Conservation (phyloP, 139 green algal genomes). For the Coelastrella sp. region DNA sequence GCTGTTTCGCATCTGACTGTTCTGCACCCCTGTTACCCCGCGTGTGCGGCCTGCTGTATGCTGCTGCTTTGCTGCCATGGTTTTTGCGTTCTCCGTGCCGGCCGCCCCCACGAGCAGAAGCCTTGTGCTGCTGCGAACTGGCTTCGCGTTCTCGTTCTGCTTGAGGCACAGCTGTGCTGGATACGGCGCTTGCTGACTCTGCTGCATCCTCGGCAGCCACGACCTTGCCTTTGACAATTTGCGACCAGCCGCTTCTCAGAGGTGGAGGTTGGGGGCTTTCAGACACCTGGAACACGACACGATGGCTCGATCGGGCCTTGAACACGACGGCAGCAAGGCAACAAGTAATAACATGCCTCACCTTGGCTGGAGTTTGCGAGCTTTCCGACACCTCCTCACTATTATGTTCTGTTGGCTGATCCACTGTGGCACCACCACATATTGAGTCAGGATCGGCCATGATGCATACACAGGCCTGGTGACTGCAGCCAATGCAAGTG, state of each 20-base stretch:
- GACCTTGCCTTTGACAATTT: constrained; percentile 44
- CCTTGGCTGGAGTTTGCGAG: not conserved
- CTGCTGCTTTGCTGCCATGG: not conserved
- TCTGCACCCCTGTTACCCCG: not conserved
- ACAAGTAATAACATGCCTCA: not conserved
- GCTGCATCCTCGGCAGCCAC: not conserved
- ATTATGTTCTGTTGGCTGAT: not conserved
- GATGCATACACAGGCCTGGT: constrained; percentile 6
- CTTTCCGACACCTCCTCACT: not conserved
- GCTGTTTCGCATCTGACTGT: not conserved
- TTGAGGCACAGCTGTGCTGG: not conserved
- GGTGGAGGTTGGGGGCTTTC: constrained; percentile 25
- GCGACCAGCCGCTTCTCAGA: constrained; percentile 41
- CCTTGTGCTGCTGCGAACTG: not conserved
- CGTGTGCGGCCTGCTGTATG: not conserved
- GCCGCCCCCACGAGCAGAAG: not conserved
- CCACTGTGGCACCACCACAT: not conserved
- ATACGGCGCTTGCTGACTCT: not conserved
- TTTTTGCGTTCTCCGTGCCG: not conserved
- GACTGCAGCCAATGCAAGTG: not conserved
- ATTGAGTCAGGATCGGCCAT: constrained; percentile 12
- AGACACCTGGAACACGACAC: not conserved
- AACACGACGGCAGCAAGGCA: not conserved
- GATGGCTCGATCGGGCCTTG: not conserved
- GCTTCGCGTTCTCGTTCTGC: not conserved